Evolutionary conservation across 192 early-diverging fungal species (phyloP).

Genomic region (Geranomyces michiganensis): DNA sequence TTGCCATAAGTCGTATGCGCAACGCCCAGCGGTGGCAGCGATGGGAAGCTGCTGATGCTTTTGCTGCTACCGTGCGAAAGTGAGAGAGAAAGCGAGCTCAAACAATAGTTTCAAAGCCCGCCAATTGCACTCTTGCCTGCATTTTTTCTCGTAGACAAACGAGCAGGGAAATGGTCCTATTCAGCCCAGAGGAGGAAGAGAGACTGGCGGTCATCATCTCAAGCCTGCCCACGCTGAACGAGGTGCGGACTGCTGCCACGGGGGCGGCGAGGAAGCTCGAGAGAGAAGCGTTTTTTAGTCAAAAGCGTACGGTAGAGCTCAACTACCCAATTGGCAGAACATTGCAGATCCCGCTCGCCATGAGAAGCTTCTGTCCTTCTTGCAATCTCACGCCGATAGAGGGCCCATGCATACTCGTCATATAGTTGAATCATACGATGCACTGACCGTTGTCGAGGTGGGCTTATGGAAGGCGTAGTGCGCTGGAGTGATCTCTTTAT

Average conservation of each 20-base stretch:
- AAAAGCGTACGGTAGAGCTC: not conserved
- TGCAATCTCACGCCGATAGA: constrained; percentile 21
- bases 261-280: too few relatives aligned
- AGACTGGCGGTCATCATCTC: constrained; percentile 9
- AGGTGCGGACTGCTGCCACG: not conserved
- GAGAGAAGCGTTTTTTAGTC: too few relatives aligned
- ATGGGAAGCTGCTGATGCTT: too few relatives aligned
- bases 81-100: too few relatives aligned
- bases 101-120: too few relatives aligned
- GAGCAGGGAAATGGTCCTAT: not conserved
- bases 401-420: not conserved
- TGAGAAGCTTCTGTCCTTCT: constrained; percentile 29
- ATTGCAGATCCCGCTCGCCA: constrained; percentile 32
- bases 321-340: constrained; percentile 1
- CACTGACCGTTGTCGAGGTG: constrained; percentile 13
- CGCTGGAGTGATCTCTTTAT: too few relatives aligned
- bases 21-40: too few relatives aligned
- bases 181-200: constrained; percentile 18
- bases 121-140: too few relatives aligned
- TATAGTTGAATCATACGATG: constrained; percentile 3
- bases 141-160: too few relatives aligned
- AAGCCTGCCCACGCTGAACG: constrained; percentile 16
- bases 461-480: too few relatives aligned
- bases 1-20: too few relatives aligned
- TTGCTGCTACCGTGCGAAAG: too few relatives aligned